Evolutionary conservation across 2,329 filamentous ascomycete species (phyloP).

Genomic region (Lasiodiplodia theobromae): DNA sequence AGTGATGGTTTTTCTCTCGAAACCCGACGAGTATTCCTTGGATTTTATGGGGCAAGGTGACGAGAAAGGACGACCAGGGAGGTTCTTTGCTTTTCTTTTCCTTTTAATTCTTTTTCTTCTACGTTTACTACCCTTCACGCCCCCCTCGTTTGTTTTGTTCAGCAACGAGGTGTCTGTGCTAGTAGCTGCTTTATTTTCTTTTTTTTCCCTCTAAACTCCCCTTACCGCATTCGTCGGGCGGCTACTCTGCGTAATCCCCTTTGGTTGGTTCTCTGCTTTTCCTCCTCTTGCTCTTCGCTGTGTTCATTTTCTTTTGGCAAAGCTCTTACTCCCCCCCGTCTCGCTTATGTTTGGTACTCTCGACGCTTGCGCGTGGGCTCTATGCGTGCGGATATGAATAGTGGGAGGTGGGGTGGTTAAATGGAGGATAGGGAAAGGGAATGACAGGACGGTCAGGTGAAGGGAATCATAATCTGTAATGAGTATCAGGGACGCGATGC

Average conservation of each 20-base stretch:
- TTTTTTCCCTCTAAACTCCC: not conserved
- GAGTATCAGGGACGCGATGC: slow-evolving; percentile 33
- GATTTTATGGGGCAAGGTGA: slow-evolving; percentile 23
- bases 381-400: not conserved
- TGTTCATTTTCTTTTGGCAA: not conserved
- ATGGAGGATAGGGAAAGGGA: too few relatives aligned
- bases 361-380: not conserved
- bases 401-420: not conserved
- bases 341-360: not conserved
- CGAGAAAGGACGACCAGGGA: slow-evolving; percentile 19
- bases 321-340: not conserved
- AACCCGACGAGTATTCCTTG: slow-evolving; percentile 17
- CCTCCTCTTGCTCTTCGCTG: not conserved
- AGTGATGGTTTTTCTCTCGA: not conserved
- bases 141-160: not conserved
- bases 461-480: slow-evolving; percentile 34
- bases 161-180: slow-evolving; percentile 26
- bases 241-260: slow-evolving; percentile 12
- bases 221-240: slow-evolving; percentile 7
- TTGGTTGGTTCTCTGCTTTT: not conserved
- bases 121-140: not conserved
- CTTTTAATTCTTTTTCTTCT: not conserved
- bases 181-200: slow-evolving; percentile 23
- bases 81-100: not conserved
- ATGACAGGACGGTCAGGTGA: not conserved